Base-by-base conservation (phyloP, 345 rosid species). In the Populus simonii region DNA sequence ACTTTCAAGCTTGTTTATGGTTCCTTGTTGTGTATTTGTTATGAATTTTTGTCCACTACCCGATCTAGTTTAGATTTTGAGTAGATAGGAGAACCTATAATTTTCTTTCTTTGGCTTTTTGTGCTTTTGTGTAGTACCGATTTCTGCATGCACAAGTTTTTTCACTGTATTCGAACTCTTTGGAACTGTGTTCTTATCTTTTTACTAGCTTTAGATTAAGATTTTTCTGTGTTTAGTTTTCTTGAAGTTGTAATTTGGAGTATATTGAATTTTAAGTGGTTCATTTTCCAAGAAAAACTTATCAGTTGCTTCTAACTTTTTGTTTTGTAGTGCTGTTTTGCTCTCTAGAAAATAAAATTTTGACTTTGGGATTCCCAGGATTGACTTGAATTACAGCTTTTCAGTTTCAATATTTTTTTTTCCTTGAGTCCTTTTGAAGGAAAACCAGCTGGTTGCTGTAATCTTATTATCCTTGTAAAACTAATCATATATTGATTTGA, bases 31-130 rank as follows among this genome's bases (percentile, higher is more conserved):
- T 72, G 45, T 45, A 18, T 53, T 6, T 70, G 31, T 53, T 3
- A 17, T 55, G 71, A 55, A 66, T 70, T 81, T 74, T 65, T 73
- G 47, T 67, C 68, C 57, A 10, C 47, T 22, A 62, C 1, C 71
- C 79, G 77, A 69, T 82, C 83, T 63, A 18, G 59, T 57, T 72
- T 61, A 71, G 79, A 36, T 33, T 8, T 20, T 39, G 74, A 62
- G 39, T 49, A 7, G 39, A 10, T 27, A 6, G 18, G 66, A 41
- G 70, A 47, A 74, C 33, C 57, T 74, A 2, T 27, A 53, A 39
- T 78, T 51, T 62, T 63, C 43, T 70, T 16, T 63, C 22, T 74
- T 75, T 53, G 51, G 5, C 17, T 47, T 47, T 47, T 47, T 47
- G 45, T 41, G 45, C 45, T 41, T 41, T 41, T 41, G 51, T 2